These are phyloP conservation scores for Hymenoscyphus infarciens DNA, from an alignment of 2,329 filamentous ascomycete species.

Conservation along the genomic window DNA sequence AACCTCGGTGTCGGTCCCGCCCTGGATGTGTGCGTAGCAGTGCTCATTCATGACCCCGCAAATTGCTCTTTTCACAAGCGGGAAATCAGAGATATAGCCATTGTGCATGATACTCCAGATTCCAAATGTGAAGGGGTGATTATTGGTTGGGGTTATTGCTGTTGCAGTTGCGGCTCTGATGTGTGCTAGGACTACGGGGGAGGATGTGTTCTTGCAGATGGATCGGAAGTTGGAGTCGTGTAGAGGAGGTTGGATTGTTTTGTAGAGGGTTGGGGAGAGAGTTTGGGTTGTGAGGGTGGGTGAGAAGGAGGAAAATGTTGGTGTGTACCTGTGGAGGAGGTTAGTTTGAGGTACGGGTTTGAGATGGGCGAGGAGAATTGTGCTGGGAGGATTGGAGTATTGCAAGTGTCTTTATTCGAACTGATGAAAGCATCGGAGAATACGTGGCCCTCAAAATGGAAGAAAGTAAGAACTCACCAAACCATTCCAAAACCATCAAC, in stretches of 20 bases:
- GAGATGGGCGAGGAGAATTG: no score
- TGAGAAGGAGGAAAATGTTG: no score
- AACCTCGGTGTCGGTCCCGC: constrained; percentile 51
- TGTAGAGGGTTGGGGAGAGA: constrained; percentile 48
- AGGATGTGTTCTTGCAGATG: constrained; percentile 49
- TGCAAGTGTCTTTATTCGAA: no score
- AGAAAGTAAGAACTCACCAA: no score
- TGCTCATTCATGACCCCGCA: constrained; percentile 43
- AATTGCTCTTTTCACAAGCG: constrained; percentile 44
- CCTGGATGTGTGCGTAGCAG: constrained; percentile 45
- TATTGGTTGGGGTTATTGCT: constrained; percentile 46
- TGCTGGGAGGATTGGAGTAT: no score
- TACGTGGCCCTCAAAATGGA: no score
- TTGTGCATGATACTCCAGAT: constrained; percentile 55
- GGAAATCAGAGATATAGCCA: constrained; percentile 47
- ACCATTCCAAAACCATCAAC: no score
- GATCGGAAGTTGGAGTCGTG: constrained; percentile 52
- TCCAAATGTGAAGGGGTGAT: constrained; percentile 53
- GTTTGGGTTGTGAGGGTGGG: no score
- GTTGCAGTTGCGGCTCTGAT: constrained; percentile 37
- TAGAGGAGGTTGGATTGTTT: constrained; percentile 47
- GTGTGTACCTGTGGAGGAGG: no score
- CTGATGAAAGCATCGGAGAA: no score
- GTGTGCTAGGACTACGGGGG: constrained; percentile 48
- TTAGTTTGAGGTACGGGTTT: no score